phyloP scores from a whole-genome alignment of 1,284 basidiomycete genomes.

The Fomitopsis schrenkii region DNA sequence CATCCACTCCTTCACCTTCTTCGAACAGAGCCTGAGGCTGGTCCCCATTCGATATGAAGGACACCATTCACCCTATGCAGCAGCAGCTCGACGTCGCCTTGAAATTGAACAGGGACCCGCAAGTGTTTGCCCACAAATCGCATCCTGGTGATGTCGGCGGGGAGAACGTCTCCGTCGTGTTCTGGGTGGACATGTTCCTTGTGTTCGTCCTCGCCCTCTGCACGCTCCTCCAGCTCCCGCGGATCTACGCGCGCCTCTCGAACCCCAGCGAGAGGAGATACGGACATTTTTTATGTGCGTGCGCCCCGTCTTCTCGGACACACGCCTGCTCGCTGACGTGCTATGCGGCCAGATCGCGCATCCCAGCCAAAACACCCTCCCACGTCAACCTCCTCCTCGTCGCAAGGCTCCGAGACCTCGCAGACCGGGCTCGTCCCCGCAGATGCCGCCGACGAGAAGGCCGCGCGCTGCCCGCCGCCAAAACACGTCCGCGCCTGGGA shows the following conservation, averaged over 20 bases:
- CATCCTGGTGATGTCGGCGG: background rate
- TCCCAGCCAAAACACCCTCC: background rate
- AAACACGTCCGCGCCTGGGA: slow-evolving; percentile 1
- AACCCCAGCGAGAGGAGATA: background rate
- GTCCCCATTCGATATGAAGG: too few relatives aligned
- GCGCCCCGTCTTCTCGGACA: background rate
- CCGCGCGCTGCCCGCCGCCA: background rate
- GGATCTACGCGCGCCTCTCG: slow-evolving; percentile 2
- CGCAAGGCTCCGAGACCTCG: background rate
- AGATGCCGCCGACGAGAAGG: background rate
- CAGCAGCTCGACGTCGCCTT: too few relatives aligned
- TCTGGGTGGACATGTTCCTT: slow-evolving; percentile 10
- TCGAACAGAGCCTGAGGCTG: too few relatives aligned
- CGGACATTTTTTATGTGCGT: slow-evolving; percentile 6
- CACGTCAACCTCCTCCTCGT: background rate
- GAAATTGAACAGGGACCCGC: too few relatives aligned
- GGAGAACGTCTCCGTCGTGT: slow-evolving; percentile 8
- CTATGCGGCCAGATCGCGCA: background rate
- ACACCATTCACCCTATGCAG: too few relatives aligned
- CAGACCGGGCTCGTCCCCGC: background rate
- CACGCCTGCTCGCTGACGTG: background rate
- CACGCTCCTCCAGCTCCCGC: slow-evolving; percentile 1
- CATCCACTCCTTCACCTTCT: too few relatives aligned
- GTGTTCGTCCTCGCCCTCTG: slow-evolving; percentile 5
- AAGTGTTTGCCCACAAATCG: background rate